Evolutionary conservation across 768 basidiomycete genomes (phyloP).

Genomic region (Tulasnella sp.): DNA sequence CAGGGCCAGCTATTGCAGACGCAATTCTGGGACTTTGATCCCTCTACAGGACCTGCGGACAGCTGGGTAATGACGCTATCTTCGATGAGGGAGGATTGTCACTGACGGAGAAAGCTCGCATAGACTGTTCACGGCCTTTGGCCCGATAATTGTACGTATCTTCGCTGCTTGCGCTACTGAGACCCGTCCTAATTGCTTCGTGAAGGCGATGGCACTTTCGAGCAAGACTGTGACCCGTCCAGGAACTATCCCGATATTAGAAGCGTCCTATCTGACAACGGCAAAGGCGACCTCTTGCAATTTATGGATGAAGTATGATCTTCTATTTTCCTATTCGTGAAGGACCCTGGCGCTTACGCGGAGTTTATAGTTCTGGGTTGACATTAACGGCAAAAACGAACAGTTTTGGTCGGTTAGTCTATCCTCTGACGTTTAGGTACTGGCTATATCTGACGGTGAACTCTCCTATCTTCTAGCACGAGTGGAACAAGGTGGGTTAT

Average conservation of each 20-base stretch:
- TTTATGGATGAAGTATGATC: conserved; percentile 39
- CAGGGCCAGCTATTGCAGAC: conserved; percentile 66
- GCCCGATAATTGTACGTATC: conserved; percentile 23
- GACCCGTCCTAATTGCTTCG: not conserved
- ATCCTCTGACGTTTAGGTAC: not conserved
- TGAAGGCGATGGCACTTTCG: conserved; percentile 37
- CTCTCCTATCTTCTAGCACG: conserved; percentile 37
- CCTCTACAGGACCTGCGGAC: conserved; percentile 61
- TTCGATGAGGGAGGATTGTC: not conserved
- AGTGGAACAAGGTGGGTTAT: conserved; percentile 37
- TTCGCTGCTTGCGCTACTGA: not conserved
- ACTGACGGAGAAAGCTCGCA: not conserved
- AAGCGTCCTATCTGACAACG: conserved; percentile 37
- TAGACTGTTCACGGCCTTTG: conserved; percentile 56
- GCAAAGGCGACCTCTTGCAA: conserved; percentile 35
- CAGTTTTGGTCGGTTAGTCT: conserved; percentile 38
- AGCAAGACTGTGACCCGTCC: conserved; percentile 41
- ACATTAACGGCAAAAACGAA: conserved; percentile 40
- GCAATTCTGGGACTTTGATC: conserved; percentile 74
- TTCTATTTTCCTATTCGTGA: not conserved
- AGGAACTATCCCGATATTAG: conserved; percentile 41
- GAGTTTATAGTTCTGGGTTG: conserved; percentile 27
- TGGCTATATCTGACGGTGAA: not conserved
- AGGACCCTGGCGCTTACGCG: not conserved
- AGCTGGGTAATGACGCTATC: conserved; percentile 59